A percentile compares a stretch with the other conserved stretches of the same genome.
These are phyloP conservation scores for Erythrophleum ivorense DNA, from an alignment of 331 rosid species.

Conservation along the genomic window DNA sequence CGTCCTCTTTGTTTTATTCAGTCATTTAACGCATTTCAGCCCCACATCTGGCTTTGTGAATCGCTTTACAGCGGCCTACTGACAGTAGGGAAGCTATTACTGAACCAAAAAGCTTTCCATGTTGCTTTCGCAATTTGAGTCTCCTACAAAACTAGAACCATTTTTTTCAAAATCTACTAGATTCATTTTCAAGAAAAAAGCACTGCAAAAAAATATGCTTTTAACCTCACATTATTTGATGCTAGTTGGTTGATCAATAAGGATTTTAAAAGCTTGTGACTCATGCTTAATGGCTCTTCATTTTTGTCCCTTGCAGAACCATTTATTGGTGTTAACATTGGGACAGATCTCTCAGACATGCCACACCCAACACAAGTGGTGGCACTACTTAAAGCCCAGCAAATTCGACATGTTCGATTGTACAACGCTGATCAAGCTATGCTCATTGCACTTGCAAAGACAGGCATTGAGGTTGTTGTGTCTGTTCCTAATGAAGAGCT, in stretches of 20 bases:
- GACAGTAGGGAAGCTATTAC: not conserved
- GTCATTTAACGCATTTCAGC: constrained; percentile 27
- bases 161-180: not conserved
- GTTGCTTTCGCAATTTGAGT: not conserved
- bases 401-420: constrained; percentile 74
- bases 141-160: not conserved
- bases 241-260: not conserved
- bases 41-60: constrained; percentile 32
- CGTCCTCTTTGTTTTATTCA: constrained; percentile 12
- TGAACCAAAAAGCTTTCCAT: not conserved
- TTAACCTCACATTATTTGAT: not conserved
- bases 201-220: not conserved
- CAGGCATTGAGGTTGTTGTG: constrained; percentile 78
- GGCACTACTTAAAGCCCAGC: constrained; percentile 81
- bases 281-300: not conserved
- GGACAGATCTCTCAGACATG: constrained; percentile 87
- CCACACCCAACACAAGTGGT: constrained; percentile 95
- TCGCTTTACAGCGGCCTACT: not conserved
- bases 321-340: constrained; percentile 86
- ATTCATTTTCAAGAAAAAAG: constrained; percentile 12
- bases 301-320: constrained; percentile 54
- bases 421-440: constrained; percentile 80
- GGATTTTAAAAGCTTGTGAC: not conserved
- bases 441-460: constrained; percentile 84
- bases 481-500: constrained; percentile 86